Evolutionary conservation across 2,329 filamentous ascomycete species (phyloP), one percentile per base, ranked within the genome.

Genomic region (Stagonosporopsis rhizophila): DNA sequence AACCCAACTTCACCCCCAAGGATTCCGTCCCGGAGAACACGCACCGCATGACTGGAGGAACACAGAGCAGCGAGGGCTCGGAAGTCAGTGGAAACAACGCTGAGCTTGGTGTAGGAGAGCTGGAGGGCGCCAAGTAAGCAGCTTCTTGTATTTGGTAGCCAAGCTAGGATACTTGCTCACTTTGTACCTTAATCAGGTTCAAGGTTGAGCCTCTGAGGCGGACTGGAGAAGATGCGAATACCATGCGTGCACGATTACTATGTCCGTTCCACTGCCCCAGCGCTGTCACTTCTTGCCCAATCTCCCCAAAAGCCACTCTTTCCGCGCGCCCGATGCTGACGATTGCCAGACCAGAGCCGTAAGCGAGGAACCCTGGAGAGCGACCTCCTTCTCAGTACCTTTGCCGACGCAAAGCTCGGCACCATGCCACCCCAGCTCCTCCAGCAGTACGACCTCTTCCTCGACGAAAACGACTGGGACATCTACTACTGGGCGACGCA

Each of bases 401-500:
- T 99, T 75, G 95, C 95, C 62, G 87, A 94, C 65, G 81, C 83
- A 51, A 84, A 96, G 77, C 87, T 99, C 20, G 81, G 83, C 39
- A 80, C 80, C 59, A 96, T 99, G 91, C 85, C 85, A 1, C 77
- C 81, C 6, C 77, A 82, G 46, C 90, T 96, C 73, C 87, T 98
- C 67, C 78, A 85, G 67, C 86, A 96, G 77, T 98, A 95, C 81
- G 94, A 98, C 76, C 81, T 84, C 25, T 96, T 99, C 81, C 87
- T 99, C 53, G 95, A 99, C 78, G 95, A 99, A 80, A 99, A 99
- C 78, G 95, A 99, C 81, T 99, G 95, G 95, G 95, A 99, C 76
- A 97, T 99, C 60, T 99, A 99, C 83, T 99, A 99, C 83, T 99
- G 95, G 95, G 92, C 91, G 3, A 99, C 95, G 15, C 95, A 99